Conservation (phyloP, 495 filamentous ascomycete genomes). For the Astrocystis sublimbata region DNA sequence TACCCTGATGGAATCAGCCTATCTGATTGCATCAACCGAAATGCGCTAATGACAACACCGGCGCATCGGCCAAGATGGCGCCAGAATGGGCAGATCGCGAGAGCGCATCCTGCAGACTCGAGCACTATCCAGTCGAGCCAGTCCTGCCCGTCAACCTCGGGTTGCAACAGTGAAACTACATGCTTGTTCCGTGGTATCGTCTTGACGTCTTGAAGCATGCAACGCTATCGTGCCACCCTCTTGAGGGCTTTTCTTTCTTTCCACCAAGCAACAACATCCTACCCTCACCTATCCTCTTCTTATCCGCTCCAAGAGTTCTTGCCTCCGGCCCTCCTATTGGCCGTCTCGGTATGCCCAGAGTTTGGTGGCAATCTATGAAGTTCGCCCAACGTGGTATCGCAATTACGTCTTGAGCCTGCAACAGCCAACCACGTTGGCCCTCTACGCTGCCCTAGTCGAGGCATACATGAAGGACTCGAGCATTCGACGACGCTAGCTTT, state of each 20-base stretch:
- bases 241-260: slow-evolving; percentile 3
- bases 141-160: too few species aligned
- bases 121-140: slow-evolving; percentile 16
- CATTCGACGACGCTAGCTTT: neutral
- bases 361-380: slow-evolving; percentile 36
- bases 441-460: slow-evolving; percentile 1
- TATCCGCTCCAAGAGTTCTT: slow-evolving; percentile 29
- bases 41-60: slow-evolving; percentile 3
- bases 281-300: too few species aligned
- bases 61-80: slow-evolving; percentile 16
- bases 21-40: slow-evolving; percentile 17
- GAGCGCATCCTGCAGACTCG: slow-evolving; percentile 17
- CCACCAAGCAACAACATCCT: slow-evolving; percentile 18
- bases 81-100: slow-evolving; percentile 19
- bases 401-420: slow-evolving; percentile 30
- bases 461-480: slow-evolving; percentile 10
- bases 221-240: slow-evolving; percentile 16
- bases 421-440: slow-evolving; percentile 32
- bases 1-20: slow-evolving; percentile 21
- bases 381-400: slow-evolving; percentile 36
- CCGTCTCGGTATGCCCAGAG: slow-evolving; percentile 22
- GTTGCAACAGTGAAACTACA: slow-evolving; percentile 17
- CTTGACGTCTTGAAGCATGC: slow-evolving; percentile 17
- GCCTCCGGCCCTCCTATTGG: slow-evolving; percentile 23
- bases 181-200: slow-evolving; percentile 16